These are phyloP conservation scores for Cucumis cinereus DNA, from an alignment of 306 rosid genomes.

Conservation along the genomic window DNA sequence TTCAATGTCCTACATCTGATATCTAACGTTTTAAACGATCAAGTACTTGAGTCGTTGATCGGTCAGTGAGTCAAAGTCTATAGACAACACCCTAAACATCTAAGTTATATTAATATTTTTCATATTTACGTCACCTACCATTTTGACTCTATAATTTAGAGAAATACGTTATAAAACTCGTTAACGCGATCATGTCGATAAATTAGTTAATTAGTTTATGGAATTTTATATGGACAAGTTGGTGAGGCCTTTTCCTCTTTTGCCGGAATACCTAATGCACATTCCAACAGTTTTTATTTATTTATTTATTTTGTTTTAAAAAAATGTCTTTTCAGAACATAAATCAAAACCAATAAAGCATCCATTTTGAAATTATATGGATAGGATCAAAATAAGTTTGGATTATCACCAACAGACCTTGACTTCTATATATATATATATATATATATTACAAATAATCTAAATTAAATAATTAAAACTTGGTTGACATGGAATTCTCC, in stretches of 20 bases:
- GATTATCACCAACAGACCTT: not conserved
- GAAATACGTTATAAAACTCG: no score
- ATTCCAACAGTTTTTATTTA: not conserved
- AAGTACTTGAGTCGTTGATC: no score
- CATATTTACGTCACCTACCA: no score
- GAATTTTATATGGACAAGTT: not conserved
- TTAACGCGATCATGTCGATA: no score
- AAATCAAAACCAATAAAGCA: not conserved
- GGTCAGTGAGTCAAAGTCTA: no score
- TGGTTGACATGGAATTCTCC: not conserved
- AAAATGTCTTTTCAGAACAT: not conserved
- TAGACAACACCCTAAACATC: no score
- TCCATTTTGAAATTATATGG: not conserved
- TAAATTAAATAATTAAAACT: not conserved
- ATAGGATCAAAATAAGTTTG: not conserved
- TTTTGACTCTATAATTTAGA: no score
- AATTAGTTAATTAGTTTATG: not conserved
- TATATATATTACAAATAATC: not conserved
- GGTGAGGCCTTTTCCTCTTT: not conserved
- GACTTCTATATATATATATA: no score
- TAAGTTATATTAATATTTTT: no score
- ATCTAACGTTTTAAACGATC: no score
- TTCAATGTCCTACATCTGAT: no score
- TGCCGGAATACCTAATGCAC: conserved; percentile 3
- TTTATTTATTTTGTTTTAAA: not conserved